Percentiles rank a stretch among this genome's conserved stretches.
Evolutionary conservation across 495 filamentous ascomycete genomes (phyloP).

Genomic region (Barbatosphaeria neglecta): DNA sequence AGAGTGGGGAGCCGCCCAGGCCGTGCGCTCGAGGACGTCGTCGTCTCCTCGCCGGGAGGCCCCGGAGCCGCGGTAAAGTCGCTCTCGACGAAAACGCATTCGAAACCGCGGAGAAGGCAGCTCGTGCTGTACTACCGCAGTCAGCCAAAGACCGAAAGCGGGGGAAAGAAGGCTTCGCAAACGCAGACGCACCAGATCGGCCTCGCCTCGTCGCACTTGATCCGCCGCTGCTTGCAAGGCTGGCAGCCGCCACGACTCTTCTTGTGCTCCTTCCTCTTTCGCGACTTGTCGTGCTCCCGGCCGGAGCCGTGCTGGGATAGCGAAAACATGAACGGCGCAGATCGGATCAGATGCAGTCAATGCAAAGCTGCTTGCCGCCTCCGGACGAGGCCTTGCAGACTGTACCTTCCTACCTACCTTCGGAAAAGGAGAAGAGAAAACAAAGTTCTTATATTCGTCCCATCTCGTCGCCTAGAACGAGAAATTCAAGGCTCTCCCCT

Average conservation of each 20-base stretch:
- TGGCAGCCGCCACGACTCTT: not conserved
- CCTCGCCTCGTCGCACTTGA: not conserved
- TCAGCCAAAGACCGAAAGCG: not conserved
- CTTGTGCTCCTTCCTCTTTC: not conserved
- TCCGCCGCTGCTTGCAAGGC: not conserved
- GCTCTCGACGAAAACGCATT: not conserved
- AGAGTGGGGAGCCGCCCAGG: not conserved
- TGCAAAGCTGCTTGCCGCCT: too few relatives aligned
- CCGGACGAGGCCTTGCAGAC: too few relatives aligned
- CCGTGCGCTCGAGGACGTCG: not conserved
- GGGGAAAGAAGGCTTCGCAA: not conserved
- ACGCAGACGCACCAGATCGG: not conserved
- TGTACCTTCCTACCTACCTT: too few relatives aligned
- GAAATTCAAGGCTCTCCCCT: too few relatives aligned
- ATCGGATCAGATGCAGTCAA: too few relatives aligned
- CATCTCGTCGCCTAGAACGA: too few relatives aligned
- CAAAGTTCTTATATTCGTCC: too few relatives aligned
- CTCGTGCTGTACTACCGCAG: not conserved
- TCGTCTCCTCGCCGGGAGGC: not conserved
- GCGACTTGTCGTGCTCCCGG: not conserved
- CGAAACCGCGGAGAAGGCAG: not conserved
- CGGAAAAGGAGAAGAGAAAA: too few relatives aligned
- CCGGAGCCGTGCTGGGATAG: not conserved
- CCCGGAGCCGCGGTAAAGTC: not conserved
- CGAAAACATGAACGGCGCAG: not conserved